Conservation (phyloP, 495 filamentous ascomycete genomes). For the Penicillium chermesinum region DNA sequence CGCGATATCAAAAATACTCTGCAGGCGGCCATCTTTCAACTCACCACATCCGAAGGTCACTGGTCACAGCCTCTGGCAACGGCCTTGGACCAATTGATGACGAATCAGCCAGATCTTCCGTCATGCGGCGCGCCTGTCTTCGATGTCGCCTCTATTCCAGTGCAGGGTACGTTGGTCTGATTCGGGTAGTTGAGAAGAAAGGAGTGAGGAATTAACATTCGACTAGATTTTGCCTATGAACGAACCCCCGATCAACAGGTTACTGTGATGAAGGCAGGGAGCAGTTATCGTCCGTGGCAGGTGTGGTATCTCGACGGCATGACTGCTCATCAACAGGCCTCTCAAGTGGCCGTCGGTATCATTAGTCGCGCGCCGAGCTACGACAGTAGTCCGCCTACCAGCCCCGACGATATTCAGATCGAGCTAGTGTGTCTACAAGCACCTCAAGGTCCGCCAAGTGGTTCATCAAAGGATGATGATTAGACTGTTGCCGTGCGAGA, state of each 20-base stretch:
- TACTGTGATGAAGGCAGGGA: constrained; percentile 28
- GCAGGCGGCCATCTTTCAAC: constrained; percentile 23
- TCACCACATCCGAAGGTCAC: constrained; percentile 24
- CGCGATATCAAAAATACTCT: constrained; percentile 29
- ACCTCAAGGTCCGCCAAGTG: constrained; percentile 27
- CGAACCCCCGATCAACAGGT: constrained; percentile 23
- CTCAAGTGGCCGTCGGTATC: constrained; percentile 40
- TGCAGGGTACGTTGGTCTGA: constrained; percentile 35
- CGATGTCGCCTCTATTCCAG: constrained; percentile 33
- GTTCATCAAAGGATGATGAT: constrained; percentile 16
- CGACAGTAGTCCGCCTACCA: constrained; percentile 18
- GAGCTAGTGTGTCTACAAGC: constrained; percentile 40
- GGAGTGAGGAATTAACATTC: background rate
- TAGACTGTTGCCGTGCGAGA: background rate
- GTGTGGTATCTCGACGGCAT: constrained; percentile 39
- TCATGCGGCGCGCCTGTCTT: constrained; percentile 33
- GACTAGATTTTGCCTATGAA: constrained; percentile 34
- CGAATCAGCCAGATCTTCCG: constrained; percentile 16
- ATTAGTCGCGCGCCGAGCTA: constrained; percentile 35
- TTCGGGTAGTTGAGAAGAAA: background rate
- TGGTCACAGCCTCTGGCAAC: constrained; percentile 31
- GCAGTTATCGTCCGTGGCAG: constrained; percentile 30
- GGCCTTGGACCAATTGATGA: constrained; percentile 27
- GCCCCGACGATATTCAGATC: constrained; percentile 32
- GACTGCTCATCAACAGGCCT: constrained; percentile 31